Base-by-base conservation (phyloP, 1,139 yeast genomes). In the Yamadazyma taylorii region DNA sequence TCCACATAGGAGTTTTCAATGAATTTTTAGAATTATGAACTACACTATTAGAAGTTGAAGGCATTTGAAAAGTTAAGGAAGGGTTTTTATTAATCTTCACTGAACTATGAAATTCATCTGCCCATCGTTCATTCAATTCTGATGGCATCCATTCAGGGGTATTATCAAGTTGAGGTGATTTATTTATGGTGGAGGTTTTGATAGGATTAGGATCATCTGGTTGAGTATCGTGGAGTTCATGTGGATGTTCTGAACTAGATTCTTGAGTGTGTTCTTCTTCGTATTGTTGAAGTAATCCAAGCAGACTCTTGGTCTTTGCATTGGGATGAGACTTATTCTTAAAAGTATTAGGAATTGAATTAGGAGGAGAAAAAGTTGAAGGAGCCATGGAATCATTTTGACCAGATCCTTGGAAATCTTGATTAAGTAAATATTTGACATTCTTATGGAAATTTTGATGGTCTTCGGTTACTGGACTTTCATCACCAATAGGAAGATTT, bases 81-180 rank as follows among this genome's bases (percentile, higher is more conserved):
- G 53, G 43, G 16, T 50, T 47, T 35, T 47, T 53, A 10, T 60
- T 54, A 21, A 62, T 59, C 44, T 66, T 49, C 1, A 65, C 70
- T 2, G 70, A 62, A 8, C 47, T 45, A 34, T 61, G 55, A 24
- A 61, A 65, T 3, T 42, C 38, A 5, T 35, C 40, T 19, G 26
- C 53, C 75, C 75, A 70, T 42, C 60, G 59, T 12, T 63, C 73
- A 28, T 55, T 53, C 35, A 71, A 55, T 33, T 58, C 73, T 5
- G 58, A 43, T 0, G 75, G 75, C 75, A 71, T 69, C 76, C 75
- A 70, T 22, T 62, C 64, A 0, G 75, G 75, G 1, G 75, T 68
- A 5, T 51, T 46, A 36, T 61, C 52, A 9, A 40, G 37, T 5
- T 45, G 41, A 5, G 25, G 41, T 4, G 25, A 8, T 27, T 35